A percentile compares a stretch with the other conserved stretches of the same genome.
Evolutionary conservation across 2,329 filamentous ascomycete genomes (phyloP).

Genomic region (Lachnellula hyalina): DNA sequence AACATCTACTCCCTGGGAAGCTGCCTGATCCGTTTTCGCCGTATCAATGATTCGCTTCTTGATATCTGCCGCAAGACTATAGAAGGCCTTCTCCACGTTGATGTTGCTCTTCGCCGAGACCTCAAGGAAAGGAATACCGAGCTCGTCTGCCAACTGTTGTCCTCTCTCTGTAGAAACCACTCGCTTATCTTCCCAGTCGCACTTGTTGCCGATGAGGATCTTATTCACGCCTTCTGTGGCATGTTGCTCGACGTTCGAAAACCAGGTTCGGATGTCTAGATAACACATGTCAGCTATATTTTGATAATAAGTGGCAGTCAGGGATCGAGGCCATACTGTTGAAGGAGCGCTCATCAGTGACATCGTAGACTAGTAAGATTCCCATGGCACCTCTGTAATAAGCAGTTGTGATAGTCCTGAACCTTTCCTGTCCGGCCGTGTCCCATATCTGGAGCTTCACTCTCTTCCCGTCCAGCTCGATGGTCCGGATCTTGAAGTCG

Average conservation of each 20-base stretch:
- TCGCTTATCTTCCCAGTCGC: conserved; percentile 99
- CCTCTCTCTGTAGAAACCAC: conserved; percentile 89
- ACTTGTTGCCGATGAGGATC: conserved; percentile 99
- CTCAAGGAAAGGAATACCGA: conserved; percentile 97
- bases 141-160: conserved; percentile 87
- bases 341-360: conserved; percentile 99
- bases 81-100: conserved; percentile 99
- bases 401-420: conserved; percentile 96
- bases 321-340: conserved; percentile 59
- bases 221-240: conserved; percentile 99
- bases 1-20: conserved; percentile 61
- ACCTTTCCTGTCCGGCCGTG: conserved; percentile 95
- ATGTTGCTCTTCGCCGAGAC: conserved; percentile 99
- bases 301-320: not conserved
- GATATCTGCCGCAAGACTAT: conserved; percentile 89
- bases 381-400: conserved; percentile 99
- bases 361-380: conserved; percentile 95
- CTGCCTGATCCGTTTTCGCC: conserved; percentile 65
- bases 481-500: conserved; percentile 99
- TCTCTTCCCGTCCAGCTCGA: conserved; percentile 96
- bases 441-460: conserved; percentile 99
- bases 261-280: conserved; percentile 97
- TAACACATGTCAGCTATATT: conserved; percentile 7
- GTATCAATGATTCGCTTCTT: conserved; percentile 98
- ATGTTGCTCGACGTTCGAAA: conserved; percentile 99